Percentiles rank a stretch among this genome's conserved stretches.
Conservation (phyloP, 164 flowering plant species). For the Hamamelis virginiana region DNA sequence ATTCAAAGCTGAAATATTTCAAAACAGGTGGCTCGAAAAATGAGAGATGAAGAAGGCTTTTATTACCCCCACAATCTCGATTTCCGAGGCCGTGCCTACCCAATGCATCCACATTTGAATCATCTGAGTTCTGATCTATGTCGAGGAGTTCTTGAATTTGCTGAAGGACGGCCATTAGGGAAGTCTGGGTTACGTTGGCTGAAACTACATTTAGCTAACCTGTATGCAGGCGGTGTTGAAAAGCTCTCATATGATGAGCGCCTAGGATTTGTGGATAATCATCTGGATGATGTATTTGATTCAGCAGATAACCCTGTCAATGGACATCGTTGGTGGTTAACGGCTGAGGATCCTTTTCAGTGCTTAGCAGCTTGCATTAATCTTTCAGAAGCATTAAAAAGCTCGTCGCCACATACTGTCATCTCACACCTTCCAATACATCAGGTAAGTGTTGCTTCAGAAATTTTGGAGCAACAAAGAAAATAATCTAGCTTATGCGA, state of each 20-base stretch:
- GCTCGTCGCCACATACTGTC: slow-evolving; percentile 70
- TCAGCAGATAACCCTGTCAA: slow-evolving; percentile 79
- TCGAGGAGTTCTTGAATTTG: slow-evolving; percentile 91
- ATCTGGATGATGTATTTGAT: slow-evolving; percentile 74
- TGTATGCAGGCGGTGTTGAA: slow-evolving; percentile 85
- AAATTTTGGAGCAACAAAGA: slow-evolving; percentile 3
- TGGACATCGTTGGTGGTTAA: slow-evolving; percentile 93
- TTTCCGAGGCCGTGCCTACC: slow-evolving; percentile 97
- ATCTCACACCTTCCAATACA: slow-evolving; percentile 89
- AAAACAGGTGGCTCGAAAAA: slow-evolving; percentile 79
- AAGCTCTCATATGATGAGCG: slow-evolving; percentile 89
- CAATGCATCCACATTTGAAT: slow-evolving; percentile 95
- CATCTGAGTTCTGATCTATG: slow-evolving; percentile 93
- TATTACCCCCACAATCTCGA: slow-evolving; percentile 97
- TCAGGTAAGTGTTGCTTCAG: slow-evolving; percentile 49
- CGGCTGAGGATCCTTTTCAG: slow-evolving; percentile 97
- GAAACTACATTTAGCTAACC: slow-evolving; percentile 87
- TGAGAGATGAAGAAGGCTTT: slow-evolving; percentile 95
- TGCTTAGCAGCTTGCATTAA: slow-evolving; percentile 93
- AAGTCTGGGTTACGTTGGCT: slow-evolving; percentile 83
- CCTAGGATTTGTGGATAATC: slow-evolving; percentile 74
- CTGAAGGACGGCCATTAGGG: slow-evolving; percentile 86
- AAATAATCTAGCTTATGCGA: not conserved
- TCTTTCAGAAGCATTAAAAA: slow-evolving; percentile 75
- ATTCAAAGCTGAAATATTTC: slow-evolving; percentile 15